Base-by-base conservation (phyloP, 202 grass and related monocot species). In the Carex sylvatica region DNA sequence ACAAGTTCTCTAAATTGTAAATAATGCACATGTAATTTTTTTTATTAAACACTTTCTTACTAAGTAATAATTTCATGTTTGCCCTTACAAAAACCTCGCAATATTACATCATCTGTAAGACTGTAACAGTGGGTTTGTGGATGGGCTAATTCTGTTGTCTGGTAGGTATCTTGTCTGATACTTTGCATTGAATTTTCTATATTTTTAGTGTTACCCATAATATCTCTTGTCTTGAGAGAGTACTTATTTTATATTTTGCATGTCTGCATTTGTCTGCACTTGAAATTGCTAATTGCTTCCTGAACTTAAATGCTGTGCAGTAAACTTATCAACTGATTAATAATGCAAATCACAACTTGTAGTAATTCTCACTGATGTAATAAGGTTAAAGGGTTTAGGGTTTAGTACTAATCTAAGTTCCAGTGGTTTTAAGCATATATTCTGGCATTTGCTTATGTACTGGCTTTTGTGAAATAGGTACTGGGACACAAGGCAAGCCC, bases 401-500 rank as follows among this genome's bases (percentile, higher is more conserved):
- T 18, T 18, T 40, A 18, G 24, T 30, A 68, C 33, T 30, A 24
- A 51, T 24, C 10, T 24, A 47, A 23, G 38, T 23, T 71, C 18
- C 8, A 47, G 1, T 38, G 12, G 14, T 8, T 38, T 68, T 68
- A 11, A 23, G 31, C n/a, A 70, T 46, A 30, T 74, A 38, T 28
- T 52, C 70, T 53, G 11, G 9, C 42, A 53, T 74, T 5, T 74
- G 42, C 46, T 44, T 19, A 74, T 74, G 20, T 74, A 53, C 22
- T 52, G 70, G 46, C 53, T 54, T 56, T 35, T 55, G 7, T 58
- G 6, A 24, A 77, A 61, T 65, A 81, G 20, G 62, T 81, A 79
- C 19, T 81, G 62, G 79, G 62, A 81, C 35, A 47, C 60, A 60
- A 81, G 79, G 19, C 58, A 63, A 68, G 61, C 88, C 38, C 91